Evolutionary conservation across 2,329 filamentous ascomycete genomes (phyloP).

Genomic region (Penicillium sp.): DNA sequence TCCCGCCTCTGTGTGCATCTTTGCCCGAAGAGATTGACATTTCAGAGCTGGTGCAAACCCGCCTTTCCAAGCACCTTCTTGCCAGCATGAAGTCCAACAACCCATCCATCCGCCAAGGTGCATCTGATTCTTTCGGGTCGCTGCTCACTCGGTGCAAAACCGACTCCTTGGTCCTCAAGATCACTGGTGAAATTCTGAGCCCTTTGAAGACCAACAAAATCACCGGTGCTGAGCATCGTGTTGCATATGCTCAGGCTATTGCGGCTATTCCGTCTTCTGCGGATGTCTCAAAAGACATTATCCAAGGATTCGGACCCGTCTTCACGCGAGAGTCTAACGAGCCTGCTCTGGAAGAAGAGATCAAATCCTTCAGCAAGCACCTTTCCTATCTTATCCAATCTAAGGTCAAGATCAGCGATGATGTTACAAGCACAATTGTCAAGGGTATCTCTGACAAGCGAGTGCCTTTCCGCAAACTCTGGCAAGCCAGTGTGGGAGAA

Average conservation of each 20-base stretch:
- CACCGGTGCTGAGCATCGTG: conserved; percentile 79
- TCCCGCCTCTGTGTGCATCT: conserved; percentile 71
- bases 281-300: conserved; percentile 66
- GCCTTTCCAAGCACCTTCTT: conserved; percentile 83
- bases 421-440: conserved; percentile 68
- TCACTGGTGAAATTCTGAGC: conserved; percentile 74
- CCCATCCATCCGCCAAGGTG: conserved; percentile 71
- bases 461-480: conserved; percentile 72
- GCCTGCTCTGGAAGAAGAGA: conserved; percentile 73
- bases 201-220: conserved; percentile 85
- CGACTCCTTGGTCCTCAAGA: conserved; percentile 61
- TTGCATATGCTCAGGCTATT: conserved; percentile 80
- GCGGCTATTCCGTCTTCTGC: conserved; percentile 62
- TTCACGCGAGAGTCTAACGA: conserved; percentile 89
- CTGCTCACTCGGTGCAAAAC: conserved; percentile 67
- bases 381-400: conserved; percentile 64
- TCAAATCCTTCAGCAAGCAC: conserved; percentile 69
- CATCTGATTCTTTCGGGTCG: conserved; percentile 71
- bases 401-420: conserved; percentile 63
- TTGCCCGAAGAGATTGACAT: conserved; percentile 74
- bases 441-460: conserved; percentile 90
- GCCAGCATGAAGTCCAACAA: conserved; percentile 92
- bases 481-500: conserved; percentile 75
- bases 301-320: conserved; percentile 66
- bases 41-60: conserved; percentile 69